These are phyloP conservation scores for Acanthochlamys bracteata DNA, from an alignment of 106 monocot species.

Conservation along the genomic window DNA sequence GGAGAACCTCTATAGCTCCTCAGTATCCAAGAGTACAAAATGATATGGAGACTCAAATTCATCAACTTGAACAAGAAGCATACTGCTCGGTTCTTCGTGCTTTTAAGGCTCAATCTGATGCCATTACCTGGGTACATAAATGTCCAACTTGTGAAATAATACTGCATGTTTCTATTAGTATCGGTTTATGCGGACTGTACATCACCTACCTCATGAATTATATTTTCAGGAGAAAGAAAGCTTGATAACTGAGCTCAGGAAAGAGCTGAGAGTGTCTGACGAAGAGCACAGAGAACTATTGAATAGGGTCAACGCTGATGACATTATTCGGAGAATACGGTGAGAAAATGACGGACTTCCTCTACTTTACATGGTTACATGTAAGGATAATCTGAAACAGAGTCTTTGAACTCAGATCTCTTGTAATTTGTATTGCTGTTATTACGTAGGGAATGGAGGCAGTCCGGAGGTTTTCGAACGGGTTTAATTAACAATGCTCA, in stretches of 20 bases:
- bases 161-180: not conserved
- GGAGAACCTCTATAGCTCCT: constrained; percentile 35
- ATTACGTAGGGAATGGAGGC: constrained; percentile 71
- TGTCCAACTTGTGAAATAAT: not conserved
- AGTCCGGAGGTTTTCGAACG: constrained; percentile 46
- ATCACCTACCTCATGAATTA: not conserved
- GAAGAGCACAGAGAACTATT: constrained; percentile 90
- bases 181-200: not conserved
- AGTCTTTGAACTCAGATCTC: not conserved
- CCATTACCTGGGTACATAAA: constrained; percentile 79
- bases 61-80: constrained; percentile 89
- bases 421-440: not conserved
- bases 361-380: too few relatives aligned
- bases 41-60: constrained; percentile 93
- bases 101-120: constrained; percentile 98
- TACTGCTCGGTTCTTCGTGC: constrained; percentile 88
- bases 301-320: constrained; percentile 83
- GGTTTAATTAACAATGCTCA: constrained; percentile 52
- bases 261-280: constrained; percentile 90
- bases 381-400: not conserved
- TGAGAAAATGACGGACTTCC: not conserved
- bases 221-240: constrained; percentile 86
- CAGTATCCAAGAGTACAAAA: constrained; percentile 34
- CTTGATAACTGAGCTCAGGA: constrained; percentile 92
- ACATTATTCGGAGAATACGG: constrained; percentile 92